phyloP scores from a whole-genome alignment of 805 yeast genomes.

The Debaryomyces prosopidis region DNA sequence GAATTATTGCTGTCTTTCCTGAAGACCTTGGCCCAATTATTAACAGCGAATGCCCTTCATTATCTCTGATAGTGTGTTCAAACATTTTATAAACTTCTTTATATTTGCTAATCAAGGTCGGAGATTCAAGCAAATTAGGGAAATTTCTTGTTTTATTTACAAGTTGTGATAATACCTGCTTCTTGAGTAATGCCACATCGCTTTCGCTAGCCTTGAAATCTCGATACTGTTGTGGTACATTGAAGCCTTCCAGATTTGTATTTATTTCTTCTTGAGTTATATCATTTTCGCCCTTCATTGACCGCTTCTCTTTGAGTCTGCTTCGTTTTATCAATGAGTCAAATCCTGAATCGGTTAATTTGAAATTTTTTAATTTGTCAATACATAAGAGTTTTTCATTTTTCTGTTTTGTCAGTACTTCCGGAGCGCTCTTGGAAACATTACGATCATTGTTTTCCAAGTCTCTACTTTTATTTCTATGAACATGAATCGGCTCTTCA shows the following conservation, averaged over 20 bases:
- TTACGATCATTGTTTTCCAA: neutral
- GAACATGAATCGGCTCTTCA: neutral
- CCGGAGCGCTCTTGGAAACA: neutral
- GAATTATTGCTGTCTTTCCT: constrained; percentile 71
- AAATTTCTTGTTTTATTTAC: constrained; percentile 12
- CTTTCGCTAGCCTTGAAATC: constrained; percentile 1
- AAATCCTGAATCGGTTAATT: neutral
- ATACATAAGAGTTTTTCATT: neutral
- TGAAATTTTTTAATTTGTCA: neutral
- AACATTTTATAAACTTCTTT: constrained; percentile 57
- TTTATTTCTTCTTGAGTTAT: neutral
- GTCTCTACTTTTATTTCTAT: neutral
- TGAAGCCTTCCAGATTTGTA: constrained; percentile 1
- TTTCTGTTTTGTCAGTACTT: neutral
- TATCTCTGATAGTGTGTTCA: constrained; percentile 61
- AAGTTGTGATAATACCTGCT: constrained; percentile 21
- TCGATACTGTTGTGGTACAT: neutral
- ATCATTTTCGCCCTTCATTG: neutral
- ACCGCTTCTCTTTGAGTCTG: neutral
- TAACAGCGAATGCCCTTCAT: constrained; percentile 80
- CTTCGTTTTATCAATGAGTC: neutral
- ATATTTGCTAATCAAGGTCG: constrained; percentile 29
- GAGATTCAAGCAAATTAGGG: constrained; percentile 15
- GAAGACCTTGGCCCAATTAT: constrained; percentile 77
- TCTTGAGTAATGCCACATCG: constrained; percentile 16